Percentiles rank a stretch among this genome's conserved stretches.
Evolutionary conservation across 2,329 filamentous ascomycete species (phyloP).

Genomic region (Neonectria sp.): DNA sequence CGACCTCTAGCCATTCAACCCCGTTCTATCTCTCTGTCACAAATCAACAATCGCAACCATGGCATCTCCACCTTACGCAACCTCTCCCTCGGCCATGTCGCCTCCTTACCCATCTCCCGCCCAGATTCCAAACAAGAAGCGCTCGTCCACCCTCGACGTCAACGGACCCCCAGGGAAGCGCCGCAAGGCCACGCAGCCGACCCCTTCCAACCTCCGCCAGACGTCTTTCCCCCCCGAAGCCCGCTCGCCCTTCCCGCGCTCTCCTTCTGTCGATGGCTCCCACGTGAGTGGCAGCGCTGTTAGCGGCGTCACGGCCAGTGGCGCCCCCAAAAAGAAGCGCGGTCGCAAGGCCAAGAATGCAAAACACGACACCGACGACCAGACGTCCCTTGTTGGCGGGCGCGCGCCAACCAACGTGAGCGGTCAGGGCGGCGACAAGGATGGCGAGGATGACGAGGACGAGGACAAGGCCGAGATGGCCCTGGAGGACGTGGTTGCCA

Average conservation of each 20-base stretch:
- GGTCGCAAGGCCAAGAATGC: conserved; percentile 73
- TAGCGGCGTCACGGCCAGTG: conserved; percentile 58
- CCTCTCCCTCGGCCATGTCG: conserved; percentile 68
- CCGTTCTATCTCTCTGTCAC: not conserved
- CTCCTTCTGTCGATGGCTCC: conserved; percentile 76
- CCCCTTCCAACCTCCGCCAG: conserved; percentile 78
- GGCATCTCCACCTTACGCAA: conserved; percentile 70
- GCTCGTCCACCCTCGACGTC: conserved; percentile 68
- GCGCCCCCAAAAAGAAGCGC: conserved; percentile 71
- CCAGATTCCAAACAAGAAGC: conserved; percentile 72
- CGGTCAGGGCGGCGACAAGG: conserved; percentile 61
- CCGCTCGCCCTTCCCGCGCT: conserved; percentile 71
- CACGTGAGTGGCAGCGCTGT: conserved; percentile 74
- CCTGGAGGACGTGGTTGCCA: conserved; percentile 71
- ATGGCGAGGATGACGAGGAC: conserved; percentile 70
- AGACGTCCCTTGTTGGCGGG: conserved; percentile 60
- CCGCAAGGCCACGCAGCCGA: conserved; percentile 77
- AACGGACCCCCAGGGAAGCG: conserved; percentile 71
- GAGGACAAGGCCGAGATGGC: conserved; percentile 70
- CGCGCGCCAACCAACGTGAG: conserved; percentile 60
- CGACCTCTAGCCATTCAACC: not conserved
- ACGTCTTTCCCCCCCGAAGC: conserved; percentile 83
- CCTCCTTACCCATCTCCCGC: conserved; percentile 68
- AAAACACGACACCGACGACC: conserved; percentile 61
- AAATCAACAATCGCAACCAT: conserved; percentile 50